A percentile compares a stretch with the other conserved stretches of the same genome.
Conservation (phyloP, 345 rosid species). For the Jatropha curcas region DNA sequence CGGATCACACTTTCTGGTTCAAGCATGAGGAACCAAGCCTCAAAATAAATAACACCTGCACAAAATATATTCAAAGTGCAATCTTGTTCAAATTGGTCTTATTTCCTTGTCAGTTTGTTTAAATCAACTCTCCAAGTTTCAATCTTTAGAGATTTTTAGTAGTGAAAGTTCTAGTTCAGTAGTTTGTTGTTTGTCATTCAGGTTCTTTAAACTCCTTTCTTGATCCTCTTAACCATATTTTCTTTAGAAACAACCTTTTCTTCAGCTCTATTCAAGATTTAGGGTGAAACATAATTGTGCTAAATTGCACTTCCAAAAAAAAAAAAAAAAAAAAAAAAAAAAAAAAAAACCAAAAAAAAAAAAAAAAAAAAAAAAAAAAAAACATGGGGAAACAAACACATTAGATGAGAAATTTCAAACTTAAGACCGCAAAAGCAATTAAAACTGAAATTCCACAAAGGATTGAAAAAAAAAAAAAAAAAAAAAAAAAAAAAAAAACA, state of each 20-base stretch:
- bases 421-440: slow-evolving; percentile 29
- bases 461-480: slow-evolving; percentile 18
- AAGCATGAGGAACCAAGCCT: slow-evolving; percentile 2
- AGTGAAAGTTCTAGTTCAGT: too few species aligned
- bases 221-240: too few species aligned
- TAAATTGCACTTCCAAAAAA: slow-evolving; percentile 16
- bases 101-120: neutral
- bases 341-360: too few species aligned
- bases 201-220: too few species aligned
- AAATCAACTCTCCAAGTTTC: neutral
- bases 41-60: too few species aligned
- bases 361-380: neutral
- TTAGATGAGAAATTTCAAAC: neutral
- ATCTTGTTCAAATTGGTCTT: neutral
- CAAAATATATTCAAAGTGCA: too few species aligned
- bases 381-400: slow-evolving; percentile 17
- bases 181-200: too few species aligned
- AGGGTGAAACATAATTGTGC: neutral
- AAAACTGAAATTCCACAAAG: slow-evolving; percentile 31
- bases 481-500: neutral
- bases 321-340: neutral
- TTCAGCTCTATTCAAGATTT: too few species aligned
- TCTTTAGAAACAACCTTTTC: too few species aligned
- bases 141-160: too few species aligned
- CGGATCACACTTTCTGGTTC: slow-evolving; percentile 16